These are phyloP conservation scores for Plasmodium chabaudi DNA, from an alignment of 169 alveolate species.

Conservation along the genomic window DNA sequence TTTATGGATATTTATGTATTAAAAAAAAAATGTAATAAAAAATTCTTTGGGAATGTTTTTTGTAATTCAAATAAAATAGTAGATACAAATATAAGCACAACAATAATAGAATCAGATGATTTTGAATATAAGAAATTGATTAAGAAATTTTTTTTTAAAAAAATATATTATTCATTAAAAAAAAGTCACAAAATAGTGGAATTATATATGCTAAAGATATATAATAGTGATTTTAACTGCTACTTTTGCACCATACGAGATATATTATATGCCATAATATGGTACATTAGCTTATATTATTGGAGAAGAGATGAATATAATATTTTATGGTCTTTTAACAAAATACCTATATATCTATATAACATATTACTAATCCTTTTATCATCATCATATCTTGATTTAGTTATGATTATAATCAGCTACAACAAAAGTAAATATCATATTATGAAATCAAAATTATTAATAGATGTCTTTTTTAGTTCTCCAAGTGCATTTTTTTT, in stretches of 20 bases:
- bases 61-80: constrained; percentile 3
- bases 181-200: constrained; percentile 51
- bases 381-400: constrained; percentile 69
- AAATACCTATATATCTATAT: constrained; percentile 55
- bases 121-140: constrained; percentile 71
- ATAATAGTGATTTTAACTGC: constrained; percentile 54
- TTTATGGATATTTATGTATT: constrained; percentile 34
- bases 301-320: constrained; percentile 72
- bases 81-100: constrained; percentile 1
- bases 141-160: constrained; percentile 64
- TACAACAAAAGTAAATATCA: constrained; percentile 45
- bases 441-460: constrained; percentile 62
- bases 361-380: constrained; percentile 56
- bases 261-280: constrained; percentile 33
- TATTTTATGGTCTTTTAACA: constrained; percentile 51
- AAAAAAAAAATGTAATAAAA: constrained; percentile 17
- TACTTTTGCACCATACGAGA: constrained; percentile 64
- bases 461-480: constrained; percentile 71
- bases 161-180: constrained; percentile 43
- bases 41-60: constrained; percentile 1
- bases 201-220: constrained; percentile 61
- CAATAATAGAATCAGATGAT: constrained; percentile 45
- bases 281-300: constrained; percentile 68
- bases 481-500: constrained; percentile 64
- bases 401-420: constrained; percentile 59